Evolutionary conservation across 192 early-diverging fungal species (phyloP), one percentile per base, ranked within the genome.

Genomic region (Coemansia sp.): DNA sequence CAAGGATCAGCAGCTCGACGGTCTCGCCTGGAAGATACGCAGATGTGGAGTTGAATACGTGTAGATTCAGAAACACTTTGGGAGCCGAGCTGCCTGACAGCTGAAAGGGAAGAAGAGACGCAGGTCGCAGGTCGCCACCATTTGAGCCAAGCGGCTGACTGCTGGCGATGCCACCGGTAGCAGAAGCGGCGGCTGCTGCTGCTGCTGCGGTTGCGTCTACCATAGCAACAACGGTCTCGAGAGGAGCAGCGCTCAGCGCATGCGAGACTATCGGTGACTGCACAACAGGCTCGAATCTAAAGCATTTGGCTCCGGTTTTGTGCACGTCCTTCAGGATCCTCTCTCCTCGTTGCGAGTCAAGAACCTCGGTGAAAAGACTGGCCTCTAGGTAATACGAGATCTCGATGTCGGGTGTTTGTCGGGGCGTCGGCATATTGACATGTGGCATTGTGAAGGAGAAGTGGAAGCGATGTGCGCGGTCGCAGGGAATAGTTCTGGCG

Each of bases 381-480:
- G 80, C 80, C 63, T 75, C 72, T 15, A 83, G 73, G 47, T 69
- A 78, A 48, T 83, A 83, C 19, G 72, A 74, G 2, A 83, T 83
- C 64, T 83, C 80, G 19, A 83, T 69, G 12, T 83, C 80, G 6
- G 80, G 76, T 6, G 80, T 83, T 52, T 83, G 76, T 13, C 80
- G 65, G 11, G 80, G 80, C 56, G 80, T 83, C 37, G 80, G 80
- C 75, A 78, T 78, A 64, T 83, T 83, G 59, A 83, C 80, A 32
- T 78, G 72, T 19, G 80, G 80, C 80, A 83, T 83, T 18, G 80
- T 83, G 66, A 83, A 83, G 11, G 80, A 83, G 61, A 83, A 83
- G 22, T 83, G 80, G 61, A 83, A 83, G 15, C 80, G 71, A 51
- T 83, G 80, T 32, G 62, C 72, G 15, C 42, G 63, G 70, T 75